Percentiles rank a stretch among this genome's conserved stretches.
Evolutionary conservation across 805 yeast genomes (phyloP).

Genomic region (Candida sakaeoensis): DNA sequence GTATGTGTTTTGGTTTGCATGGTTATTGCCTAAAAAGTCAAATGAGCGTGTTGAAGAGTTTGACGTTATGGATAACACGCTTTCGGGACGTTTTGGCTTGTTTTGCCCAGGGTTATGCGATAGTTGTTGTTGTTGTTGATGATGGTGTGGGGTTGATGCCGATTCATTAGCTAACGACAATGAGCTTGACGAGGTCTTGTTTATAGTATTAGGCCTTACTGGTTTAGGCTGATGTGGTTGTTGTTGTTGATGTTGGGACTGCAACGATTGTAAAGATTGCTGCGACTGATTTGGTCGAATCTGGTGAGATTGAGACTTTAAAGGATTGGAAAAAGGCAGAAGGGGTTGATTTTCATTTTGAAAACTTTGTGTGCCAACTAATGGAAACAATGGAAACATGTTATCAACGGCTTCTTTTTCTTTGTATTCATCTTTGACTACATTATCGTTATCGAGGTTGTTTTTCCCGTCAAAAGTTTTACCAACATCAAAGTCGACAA

Average conservation of each 20-base stretch:
- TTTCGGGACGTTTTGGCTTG: slow-evolving; percentile 36
- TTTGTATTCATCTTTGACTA: slow-evolving; percentile 9
- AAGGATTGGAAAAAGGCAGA: slow-evolving; percentile 19
- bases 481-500: not conserved
- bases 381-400: slow-evolving; percentile 42
- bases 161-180: slow-evolving; percentile 1
- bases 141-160: slow-evolving; percentile 4
- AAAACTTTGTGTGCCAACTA: slow-evolving; percentile 36
- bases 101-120: slow-evolving; percentile 15
- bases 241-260: not conserved
- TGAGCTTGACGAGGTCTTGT: slow-evolving; percentile 6
- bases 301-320: not conserved
- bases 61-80: slow-evolving; percentile 37
- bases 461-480: not conserved
- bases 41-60: slow-evolving; percentile 25
- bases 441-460: not conserved
- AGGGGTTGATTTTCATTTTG: slow-evolving; percentile 35
- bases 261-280: not conserved
- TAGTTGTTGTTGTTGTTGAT: slow-evolving; percentile 10
- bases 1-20: slow-evolving; percentile 7
- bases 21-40: slow-evolving; percentile 9
- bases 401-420: slow-evolving; percentile 28
- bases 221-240: slow-evolving; percentile 20
- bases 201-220: slow-evolving; percentile 14
- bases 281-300: not conserved